These are phyloP conservation scores for Paramecium caudatum DNA, from an alignment of 73 alveolate genomes.

Conservation along the genomic window DNA sequence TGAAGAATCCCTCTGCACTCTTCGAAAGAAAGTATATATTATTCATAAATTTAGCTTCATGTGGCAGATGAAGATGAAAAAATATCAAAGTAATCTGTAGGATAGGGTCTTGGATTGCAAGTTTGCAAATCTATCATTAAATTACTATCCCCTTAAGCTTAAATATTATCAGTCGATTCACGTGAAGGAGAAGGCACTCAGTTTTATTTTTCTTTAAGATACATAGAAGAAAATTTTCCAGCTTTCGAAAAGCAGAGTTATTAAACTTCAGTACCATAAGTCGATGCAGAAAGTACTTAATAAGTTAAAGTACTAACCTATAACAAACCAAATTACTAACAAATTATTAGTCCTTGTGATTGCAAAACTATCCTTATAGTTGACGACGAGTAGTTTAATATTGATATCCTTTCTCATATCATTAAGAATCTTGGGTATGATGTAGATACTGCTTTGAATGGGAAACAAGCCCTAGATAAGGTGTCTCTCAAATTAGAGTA, in stretches of 20 bases:
- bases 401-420: neutral
- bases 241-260: neutral
- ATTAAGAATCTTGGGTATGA: neutral
- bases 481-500: neutral
- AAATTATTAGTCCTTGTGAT: neutral
- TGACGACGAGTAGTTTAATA: constrained; percentile 45
- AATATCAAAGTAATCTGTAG: constrained; percentile 34
- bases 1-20: neutral
- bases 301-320: constrained; percentile 36
- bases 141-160: neutral
- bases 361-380: constrained; percentile 6
- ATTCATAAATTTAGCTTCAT: neutral
- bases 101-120: constrained; percentile 17
- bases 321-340: neutral
- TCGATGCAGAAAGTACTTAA: constrained; percentile 43
- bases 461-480: neutral
- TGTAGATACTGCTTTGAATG: constrained; percentile 1
- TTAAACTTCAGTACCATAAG: neutral
- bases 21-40: constrained; percentile 32
- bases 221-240: neutral
- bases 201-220: neutral
- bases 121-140: neutral
- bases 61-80: constrained; percentile 51
- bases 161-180: neutral
- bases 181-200: neutral